Evolutionary conservation across 768 basidiomycete genomes (phyloP).

Genomic region (Leccinum truebloodii): DNA sequence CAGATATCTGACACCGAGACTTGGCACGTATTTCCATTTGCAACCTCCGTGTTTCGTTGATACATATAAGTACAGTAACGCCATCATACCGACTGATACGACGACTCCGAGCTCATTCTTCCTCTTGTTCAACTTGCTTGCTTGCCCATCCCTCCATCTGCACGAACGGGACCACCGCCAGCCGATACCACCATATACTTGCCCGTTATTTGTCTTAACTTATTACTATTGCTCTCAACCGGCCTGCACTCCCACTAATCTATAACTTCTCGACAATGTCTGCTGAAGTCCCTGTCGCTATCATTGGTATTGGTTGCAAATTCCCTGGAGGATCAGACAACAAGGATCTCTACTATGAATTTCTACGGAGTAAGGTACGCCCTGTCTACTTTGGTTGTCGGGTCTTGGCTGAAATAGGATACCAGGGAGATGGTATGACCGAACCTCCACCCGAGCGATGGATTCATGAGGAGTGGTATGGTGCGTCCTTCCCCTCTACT

Average conservation of each 20-base stretch:
- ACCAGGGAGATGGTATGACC: conserved; percentile 33
- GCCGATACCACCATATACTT: background rate
- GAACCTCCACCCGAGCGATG: conserved; percentile 30
- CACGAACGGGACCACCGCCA: background rate
- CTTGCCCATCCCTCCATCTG: background rate
- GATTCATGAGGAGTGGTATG: conserved; percentile 34
- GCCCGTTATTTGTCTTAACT: background rate
- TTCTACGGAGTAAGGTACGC: conserved; percentile 30
- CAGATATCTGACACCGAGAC: background rate
- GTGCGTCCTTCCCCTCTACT: conserved; percentile 15
- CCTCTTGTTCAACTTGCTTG: background rate
- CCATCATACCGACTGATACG: background rate
- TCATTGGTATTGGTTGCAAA: conserved; percentile 36
- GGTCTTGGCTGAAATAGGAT: background rate
- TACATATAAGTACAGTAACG: conserved; percentile 12
- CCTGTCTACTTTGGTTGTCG: background rate
- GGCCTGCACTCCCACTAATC: background rate
- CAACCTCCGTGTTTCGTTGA: background rate
- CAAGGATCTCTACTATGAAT: conserved; percentile 32
- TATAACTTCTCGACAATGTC: conserved; percentile 24
- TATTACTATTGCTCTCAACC: background rate
- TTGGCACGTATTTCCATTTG: background rate
- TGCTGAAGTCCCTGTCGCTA: conserved; percentile 29
- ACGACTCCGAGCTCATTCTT: background rate
- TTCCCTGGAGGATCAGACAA: conserved; percentile 36